Evolutionary conservation across 768 basidiomycete species (phyloP).

Genomic region (Lentinus tigrinus): DNA sequence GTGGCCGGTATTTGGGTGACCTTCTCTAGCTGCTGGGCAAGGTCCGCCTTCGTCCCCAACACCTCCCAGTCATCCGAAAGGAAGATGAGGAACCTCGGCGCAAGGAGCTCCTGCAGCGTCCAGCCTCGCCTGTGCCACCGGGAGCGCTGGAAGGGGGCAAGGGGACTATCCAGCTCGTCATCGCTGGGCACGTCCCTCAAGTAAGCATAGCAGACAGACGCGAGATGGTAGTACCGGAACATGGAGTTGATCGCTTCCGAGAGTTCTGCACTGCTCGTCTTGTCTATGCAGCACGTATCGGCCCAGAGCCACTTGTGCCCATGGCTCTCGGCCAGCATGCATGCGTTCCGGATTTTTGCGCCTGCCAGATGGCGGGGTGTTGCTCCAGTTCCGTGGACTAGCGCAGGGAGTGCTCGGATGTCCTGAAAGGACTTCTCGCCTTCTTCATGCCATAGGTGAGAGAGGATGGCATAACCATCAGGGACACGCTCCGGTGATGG

Average conservation of each 20-base stretch:
- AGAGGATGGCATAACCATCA: neutral
- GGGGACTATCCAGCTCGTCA: neutral
- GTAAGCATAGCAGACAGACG: conserved; percentile 1
- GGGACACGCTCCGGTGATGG: neutral
- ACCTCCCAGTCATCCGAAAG: neutral
- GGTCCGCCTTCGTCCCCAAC: neutral
- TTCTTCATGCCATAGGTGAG: neutral
- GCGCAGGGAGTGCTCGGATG: too few species aligned
- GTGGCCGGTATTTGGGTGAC: neutral
- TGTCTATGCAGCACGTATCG: conserved; percentile 13
- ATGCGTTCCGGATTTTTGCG: neutral
- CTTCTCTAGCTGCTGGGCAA: neutral
- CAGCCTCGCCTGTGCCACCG: conserved; percentile 2
- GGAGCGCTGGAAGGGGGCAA: neutral
- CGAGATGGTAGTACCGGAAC: conserved; percentile 1
- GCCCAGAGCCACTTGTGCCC: conserved; percentile 5
- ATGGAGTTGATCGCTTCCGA: conserved; percentile 9
- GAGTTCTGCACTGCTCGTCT: conserved; percentile 8
- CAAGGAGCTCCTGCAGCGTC: conserved; percentile 4
- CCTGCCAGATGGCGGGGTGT: neutral
- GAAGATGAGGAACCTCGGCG: neutral
- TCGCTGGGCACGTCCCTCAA: neutral
- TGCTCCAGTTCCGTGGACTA: too few species aligned
- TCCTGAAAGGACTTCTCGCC: too few species aligned
- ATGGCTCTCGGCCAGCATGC: neutral